phyloP scores from a whole-genome alignment of 169 alveolate genomes.

The Eimeria necatrix region DNA sequence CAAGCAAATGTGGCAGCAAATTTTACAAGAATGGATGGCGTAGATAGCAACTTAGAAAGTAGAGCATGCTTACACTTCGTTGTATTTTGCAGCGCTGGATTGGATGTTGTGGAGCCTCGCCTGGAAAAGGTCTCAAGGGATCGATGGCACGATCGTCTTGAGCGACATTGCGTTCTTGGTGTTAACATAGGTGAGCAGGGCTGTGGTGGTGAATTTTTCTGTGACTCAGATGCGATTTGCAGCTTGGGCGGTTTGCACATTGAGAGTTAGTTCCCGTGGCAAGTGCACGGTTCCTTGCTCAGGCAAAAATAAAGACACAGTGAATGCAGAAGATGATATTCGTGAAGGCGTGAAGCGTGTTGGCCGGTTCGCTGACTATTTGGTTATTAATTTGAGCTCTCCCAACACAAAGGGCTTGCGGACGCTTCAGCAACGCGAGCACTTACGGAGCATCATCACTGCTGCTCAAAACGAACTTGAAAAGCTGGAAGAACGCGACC shows the following conservation, averaged over 20 bases:
- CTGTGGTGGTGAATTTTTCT: background rate
- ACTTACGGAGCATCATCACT: conserved; percentile 82
- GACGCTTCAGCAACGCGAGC: conserved; percentile 86
- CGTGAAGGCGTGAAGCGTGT: conserved; percentile 83
- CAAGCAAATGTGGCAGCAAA: too few species aligned
- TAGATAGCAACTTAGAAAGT: too few species aligned
- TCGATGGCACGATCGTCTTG: conserved; percentile 87
- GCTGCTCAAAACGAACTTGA: conserved; percentile 84
- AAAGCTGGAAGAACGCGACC: conserved; percentile 77
- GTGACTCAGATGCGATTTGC: background rate
- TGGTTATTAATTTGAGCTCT: conserved; percentile 91
- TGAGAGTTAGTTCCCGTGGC: too few species aligned
- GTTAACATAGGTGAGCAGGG: conserved; percentile 88
- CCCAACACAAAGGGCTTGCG: conserved; percentile 93
- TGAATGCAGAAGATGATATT: conserved; percentile 87
- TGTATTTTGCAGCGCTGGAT: conserved; percentile 85
- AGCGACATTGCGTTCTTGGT: conserved; percentile 88
- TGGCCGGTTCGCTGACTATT: conserved; percentile 90
- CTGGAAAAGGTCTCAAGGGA: conserved; percentile 84
- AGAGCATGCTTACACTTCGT: too few species aligned
- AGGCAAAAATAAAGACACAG: conserved; percentile 86
- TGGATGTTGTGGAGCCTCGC: conserved; percentile 86
- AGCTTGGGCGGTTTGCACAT: background rate
- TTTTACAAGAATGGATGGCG: too few species aligned
- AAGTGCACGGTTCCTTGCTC: background rate